Evolutionary conservation across 2,329 filamentous ascomycete species (phyloP).

Genomic region (Sphaerostilbella broomeana): DNA sequence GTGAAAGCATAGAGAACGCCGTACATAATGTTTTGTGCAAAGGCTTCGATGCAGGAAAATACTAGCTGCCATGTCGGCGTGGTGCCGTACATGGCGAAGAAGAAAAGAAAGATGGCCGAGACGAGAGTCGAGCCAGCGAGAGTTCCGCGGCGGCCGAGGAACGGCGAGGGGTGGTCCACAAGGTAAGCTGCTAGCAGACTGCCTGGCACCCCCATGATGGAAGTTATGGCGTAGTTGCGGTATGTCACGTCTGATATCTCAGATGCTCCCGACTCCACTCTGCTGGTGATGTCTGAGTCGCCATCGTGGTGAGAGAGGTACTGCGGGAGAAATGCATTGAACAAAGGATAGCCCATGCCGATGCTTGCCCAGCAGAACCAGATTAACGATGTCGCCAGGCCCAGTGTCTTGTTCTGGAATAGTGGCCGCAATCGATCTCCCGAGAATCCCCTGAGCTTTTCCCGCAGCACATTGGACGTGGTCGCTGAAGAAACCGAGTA

Average conservation of each 20-base stretch:
- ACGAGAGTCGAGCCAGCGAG: constrained; percentile 61
- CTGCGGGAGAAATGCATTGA: constrained; percentile 85
- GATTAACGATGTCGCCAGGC: constrained; percentile 47
- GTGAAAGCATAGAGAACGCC: constrained; percentile 72
- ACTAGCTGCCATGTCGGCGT: constrained; percentile 53
- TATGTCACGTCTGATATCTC: constrained; percentile 51
- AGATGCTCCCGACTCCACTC: constrained; percentile 26
- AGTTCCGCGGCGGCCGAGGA: constrained; percentile 63
- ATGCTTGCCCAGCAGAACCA: constrained; percentile 81
- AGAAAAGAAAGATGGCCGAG: constrained; percentile 62
- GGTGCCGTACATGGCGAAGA: constrained; percentile 55
- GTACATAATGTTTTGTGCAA: constrained; percentile 72
- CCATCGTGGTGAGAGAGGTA: constrained; percentile 56
- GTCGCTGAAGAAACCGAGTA: constrained; percentile 14
- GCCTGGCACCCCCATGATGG: constrained; percentile 68
- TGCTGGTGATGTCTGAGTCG: constrained; percentile 17
- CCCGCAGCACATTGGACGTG: constrained; percentile 40
- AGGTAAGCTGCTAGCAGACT: constrained; percentile 67
- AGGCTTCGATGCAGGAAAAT: constrained; percentile 62
- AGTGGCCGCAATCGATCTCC: constrained; percentile 60
- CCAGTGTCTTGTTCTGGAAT: constrained; percentile 48
- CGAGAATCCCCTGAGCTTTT: constrained; percentile 61
- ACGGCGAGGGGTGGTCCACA: constrained; percentile 57
- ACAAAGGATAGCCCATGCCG: constrained; percentile 80
- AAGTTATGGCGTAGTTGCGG: constrained; percentile 77